Evolutionary conservation across 306 rosid genomes (phyloP).

Genomic region (Malus sylvestris): DNA sequence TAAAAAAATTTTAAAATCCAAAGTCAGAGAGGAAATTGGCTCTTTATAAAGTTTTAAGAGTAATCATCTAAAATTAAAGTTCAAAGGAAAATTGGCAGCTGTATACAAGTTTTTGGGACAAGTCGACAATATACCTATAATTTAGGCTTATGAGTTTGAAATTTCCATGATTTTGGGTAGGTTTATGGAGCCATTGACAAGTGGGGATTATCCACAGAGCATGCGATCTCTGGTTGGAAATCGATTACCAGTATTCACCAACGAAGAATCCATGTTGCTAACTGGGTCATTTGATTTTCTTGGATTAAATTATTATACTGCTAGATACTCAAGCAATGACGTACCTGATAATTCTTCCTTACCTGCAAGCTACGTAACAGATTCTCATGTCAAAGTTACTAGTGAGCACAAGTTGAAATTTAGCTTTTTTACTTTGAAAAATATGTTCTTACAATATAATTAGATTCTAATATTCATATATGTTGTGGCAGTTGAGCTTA

Average conservation of each 20-base stretch:
- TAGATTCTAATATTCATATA: not conserved
- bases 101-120: too few relatives aligned
- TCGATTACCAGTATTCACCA: conserved; percentile 46
- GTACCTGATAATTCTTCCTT: too few relatives aligned
- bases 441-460: not conserved
- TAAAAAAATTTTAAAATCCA: too few relatives aligned
- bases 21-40: too few relatives aligned
- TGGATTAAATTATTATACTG: conserved; percentile 54
- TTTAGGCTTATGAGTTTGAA: not conserved
- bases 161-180: conserved; percentile 10
- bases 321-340: not conserved
- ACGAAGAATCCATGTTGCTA: conserved; percentile 35
- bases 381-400: conserved; percentile 27
- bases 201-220: conserved; percentile 58
- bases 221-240: conserved; percentile 47
- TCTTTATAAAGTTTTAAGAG: too few relatives aligned
- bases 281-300: conserved; percentile 57
- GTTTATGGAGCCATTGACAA: conserved; percentile 55
- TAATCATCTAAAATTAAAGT: too few relatives aligned
- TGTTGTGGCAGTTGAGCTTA: not conserved
- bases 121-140: too few relatives aligned
- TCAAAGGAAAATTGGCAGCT: too few relatives aligned
- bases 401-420: conserved; percentile 14
- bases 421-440: not conserved
- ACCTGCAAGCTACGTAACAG: conserved; percentile 21